Conservation (phyloP, 2,329 filamentous ascomycete species). For the Microthyrium microscopicum region DNA sequence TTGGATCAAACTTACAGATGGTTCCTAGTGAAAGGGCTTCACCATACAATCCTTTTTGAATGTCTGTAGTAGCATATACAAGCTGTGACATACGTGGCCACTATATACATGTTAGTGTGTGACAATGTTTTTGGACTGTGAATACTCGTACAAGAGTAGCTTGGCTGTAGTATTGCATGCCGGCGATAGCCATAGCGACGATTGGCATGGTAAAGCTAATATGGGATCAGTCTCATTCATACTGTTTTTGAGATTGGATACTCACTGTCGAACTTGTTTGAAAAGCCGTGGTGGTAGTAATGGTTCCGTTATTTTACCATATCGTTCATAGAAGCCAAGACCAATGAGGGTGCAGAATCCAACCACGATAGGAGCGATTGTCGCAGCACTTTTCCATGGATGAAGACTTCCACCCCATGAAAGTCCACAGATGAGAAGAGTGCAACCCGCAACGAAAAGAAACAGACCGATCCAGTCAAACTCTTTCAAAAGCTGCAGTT, state of each 20-base stretch:
- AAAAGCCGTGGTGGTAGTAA: constrained; percentile 17
- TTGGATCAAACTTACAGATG: constrained; percentile 8
- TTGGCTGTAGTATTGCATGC: constrained; percentile 16
- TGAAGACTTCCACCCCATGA: constrained; percentile 3
- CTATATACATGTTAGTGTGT: too few species aligned
- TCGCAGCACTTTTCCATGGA: constrained; percentile 10
- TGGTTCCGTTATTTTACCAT: constrained; percentile 13
- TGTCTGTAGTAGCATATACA: constrained; percentile 12
- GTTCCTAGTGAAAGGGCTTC: constrained; percentile 12
- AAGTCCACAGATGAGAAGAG: constrained; percentile 14
- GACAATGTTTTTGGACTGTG: too few species aligned
- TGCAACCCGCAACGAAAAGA: constrained; percentile 30
- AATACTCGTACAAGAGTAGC: constrained; percentile 9
- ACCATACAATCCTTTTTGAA: constrained; percentile 15
- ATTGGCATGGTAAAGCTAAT: constrained; percentile 11
- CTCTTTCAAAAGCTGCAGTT: constrained; percentile 14
- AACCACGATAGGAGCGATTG: constrained; percentile 14
- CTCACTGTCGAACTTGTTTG: constrained; percentile 12
- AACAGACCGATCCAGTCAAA: constrained; percentile 25
- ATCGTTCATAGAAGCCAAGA: constrained; percentile 16
- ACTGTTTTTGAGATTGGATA: constrained; percentile 3
- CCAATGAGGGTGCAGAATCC: constrained; percentile 14
- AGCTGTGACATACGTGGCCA: constrained; percentile 14
- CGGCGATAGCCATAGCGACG: constrained; percentile 12
- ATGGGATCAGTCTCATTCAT: neutral